These are phyloP conservation scores for Cantharellus anzutake DNA, from an alignment of 768 basidiomycete species.

Conservation along the genomic window DNA sequence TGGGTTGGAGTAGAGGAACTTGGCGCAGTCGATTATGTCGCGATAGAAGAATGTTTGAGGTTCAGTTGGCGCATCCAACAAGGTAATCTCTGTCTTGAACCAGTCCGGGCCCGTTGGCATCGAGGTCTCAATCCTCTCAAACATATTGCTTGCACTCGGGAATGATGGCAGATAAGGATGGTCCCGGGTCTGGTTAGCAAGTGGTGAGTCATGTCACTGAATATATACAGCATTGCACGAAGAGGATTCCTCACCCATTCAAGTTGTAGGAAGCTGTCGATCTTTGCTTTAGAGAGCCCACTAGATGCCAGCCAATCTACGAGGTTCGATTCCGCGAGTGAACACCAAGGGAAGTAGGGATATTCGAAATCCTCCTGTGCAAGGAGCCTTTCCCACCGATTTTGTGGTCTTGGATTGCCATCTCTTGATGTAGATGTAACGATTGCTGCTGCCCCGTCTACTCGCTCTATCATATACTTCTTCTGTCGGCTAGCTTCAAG, in stretches of 20 bases:
- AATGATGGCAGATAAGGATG: neutral
- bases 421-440: too few species aligned
- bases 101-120: neutral
- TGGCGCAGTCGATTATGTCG: neutral
- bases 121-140: neutral
- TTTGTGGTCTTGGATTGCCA: neutral
- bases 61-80: neutral
- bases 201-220: too few species aligned
- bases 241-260: neutral
- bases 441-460: too few species aligned
- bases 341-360: neutral
- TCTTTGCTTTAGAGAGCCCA: neutral
- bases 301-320: slow-evolving; percentile 1
- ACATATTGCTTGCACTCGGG: neutral
- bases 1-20: slow-evolving; percentile 1
- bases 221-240: too few species aligned
- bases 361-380: neutral
- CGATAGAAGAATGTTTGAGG: neutral
- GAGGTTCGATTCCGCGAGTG: neutral
- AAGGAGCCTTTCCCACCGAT: neutral
- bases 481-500: too few species aligned
- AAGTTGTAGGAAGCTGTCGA: neutral
- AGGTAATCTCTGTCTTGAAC: neutral
- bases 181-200: neutral
- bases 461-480: too few species aligned